Evolutionary conservation across 306 rosid species (phyloP).

Genomic region (Cercis canadensis): DNA sequence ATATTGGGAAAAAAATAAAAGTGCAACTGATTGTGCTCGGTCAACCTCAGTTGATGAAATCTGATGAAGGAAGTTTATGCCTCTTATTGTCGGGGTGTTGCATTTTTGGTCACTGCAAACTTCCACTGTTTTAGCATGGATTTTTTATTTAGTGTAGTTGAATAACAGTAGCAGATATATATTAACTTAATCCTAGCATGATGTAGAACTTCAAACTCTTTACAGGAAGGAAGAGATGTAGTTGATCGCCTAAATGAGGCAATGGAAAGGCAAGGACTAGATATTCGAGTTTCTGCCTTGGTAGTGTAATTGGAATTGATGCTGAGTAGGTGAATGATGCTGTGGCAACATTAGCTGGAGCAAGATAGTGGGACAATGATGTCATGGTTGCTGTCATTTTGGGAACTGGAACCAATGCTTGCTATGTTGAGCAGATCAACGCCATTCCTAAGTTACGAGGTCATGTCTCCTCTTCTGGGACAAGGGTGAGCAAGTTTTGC

Average conservation of each 20-base stretch:
- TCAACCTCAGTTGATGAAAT: background rate
- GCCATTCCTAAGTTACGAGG: conserved; percentile 75
- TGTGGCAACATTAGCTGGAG: conserved; percentile 95
- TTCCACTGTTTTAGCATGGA: no score
- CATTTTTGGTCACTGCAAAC: no score
- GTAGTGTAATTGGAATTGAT: conserved; percentile 59
- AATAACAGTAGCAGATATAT: conserved; percentile 26
- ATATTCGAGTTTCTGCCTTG: conserved; percentile 92
- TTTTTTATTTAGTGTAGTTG: no score
- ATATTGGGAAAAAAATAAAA: background rate
- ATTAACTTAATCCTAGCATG: conserved; percentile 25
- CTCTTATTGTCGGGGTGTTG: no score
- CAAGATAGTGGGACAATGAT: conserved; percentile 84
- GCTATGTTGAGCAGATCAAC: conserved; percentile 74
- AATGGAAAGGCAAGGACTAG: conserved; percentile 77
- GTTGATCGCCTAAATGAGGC: conserved; percentile 93
- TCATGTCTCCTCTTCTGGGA: conserved; percentile 63
- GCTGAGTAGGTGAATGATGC: conserved; percentile 76
- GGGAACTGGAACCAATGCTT: conserved; percentile 98
- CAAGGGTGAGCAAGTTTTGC: conserved; percentile 68
- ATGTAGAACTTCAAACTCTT: conserved; percentile 32
- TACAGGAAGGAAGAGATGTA: conserved; percentile 89
- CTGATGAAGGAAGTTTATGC: no score
- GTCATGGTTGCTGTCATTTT: conserved; percentile 88
- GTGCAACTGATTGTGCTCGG: background rate